Evolutionary conservation across 768 basidiomycete species (phyloP), one percentile per base, ranked within the genome.

Genomic region (Tulasnella sp.): DNA sequence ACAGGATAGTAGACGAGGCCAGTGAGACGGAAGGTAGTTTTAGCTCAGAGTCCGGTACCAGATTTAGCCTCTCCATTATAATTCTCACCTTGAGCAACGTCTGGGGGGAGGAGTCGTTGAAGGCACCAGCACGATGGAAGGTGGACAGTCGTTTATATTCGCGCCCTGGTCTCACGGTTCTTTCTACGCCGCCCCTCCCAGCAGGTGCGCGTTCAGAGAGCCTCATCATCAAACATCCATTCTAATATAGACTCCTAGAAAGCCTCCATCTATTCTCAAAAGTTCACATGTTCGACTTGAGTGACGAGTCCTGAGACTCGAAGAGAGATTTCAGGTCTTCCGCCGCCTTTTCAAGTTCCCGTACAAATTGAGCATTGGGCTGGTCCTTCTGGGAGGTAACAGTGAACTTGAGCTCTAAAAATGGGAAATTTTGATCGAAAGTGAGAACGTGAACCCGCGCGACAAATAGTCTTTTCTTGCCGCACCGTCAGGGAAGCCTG

Each of bases 341-440:
- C 0, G 90, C 88, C 0, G 92, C 91, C 46, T 84, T 87, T 81
- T 83, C 84, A 77, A 98, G 90, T 83, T 95, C 94, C 77, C 90
- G 84, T 68, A 90, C 88, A 82, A 98, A 95, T 83, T 89, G 85
- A 18, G 87, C 87, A 83, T 96, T 94, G 46, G 91, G 94, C 93
- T 93, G 93, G 85, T 92, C 93, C 82, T 87, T 93, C 78, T 94
- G 89, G 8, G 95, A 96, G 8, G 96, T 97, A 83, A 97, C 87
- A 38, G 94, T 96, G 85, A 92, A 98, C 82, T 94, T 92, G 58
- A 98, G 86, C 24, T 40, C 48, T 80, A n/a, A 80, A 44, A 42
- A 38, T 19, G 39, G 46, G 31, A 16, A 31, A 62, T 38, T 12
- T 44, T 27, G 14, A 44, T 36, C 16, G 62, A 3, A 39, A 46